Evolutionary conservation across 164 flowering plant species (phyloP), one percentile per base, ranked within the genome.

Genomic region (Cinnamomum micranthum): DNA sequence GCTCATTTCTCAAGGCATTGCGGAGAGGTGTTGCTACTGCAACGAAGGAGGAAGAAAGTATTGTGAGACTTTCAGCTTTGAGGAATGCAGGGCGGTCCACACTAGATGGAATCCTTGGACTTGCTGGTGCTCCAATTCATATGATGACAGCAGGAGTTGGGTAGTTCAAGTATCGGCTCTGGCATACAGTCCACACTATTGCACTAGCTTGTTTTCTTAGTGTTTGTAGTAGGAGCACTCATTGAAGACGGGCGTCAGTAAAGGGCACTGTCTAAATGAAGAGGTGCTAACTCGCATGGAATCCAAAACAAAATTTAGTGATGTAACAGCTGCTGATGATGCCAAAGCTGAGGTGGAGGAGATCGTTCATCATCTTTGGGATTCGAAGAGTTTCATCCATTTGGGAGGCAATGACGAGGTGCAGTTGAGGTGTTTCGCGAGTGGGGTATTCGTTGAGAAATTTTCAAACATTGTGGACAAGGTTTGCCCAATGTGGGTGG

Each of bases 291-390:
- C 98, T 73, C 90, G 83, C 77, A 79, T 91, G 94, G 97, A 91
- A 74, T 89, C 99, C 1, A 91, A 81, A 71, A 94, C 99, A 69
- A 96, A 94, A 77, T 94, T 96, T 78, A 89, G 51, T 81, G 98
- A 96, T 76, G 98, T 96, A 17, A 96, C 94, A 82, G 99, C 98
- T 77, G 95, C 91, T 65, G 99, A 94, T 87, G 99, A 96, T 79
- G 99, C 99, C 70, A 96, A 96, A 82, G 85, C 91, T 68, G 99
- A 96, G 86, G 84, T 96, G 31, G 99, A 94, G 83, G 99, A 96
- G 81, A 94, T 96, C 82, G 25, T 24, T 24, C 25, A 24, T 24
- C 1, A 24, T 24, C 25, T 24, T 24, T 24, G 25, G 25, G 25
- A 24, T 24, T 1, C 25, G 25, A 24, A 24, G 25, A 0, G 25